Conservation (phyloP, 176 grass and related monocot genomes). For the Lolium multiflorum region DNA sequence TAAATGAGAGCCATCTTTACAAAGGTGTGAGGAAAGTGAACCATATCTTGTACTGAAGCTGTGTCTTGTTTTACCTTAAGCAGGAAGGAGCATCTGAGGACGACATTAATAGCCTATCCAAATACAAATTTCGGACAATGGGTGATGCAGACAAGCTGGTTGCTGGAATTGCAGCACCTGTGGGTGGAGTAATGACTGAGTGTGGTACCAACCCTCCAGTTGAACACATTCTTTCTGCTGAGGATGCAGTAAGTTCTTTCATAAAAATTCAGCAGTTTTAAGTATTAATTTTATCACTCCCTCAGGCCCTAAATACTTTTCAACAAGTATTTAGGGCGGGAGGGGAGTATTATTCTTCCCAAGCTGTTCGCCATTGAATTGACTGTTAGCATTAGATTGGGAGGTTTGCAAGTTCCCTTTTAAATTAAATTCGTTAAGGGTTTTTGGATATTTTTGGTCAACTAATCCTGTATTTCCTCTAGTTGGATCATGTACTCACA, state of each 20-base stretch:
- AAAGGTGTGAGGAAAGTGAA: slow-evolving; percentile 9
- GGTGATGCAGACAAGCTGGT: slow-evolving; percentile 74
- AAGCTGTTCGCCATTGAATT: slow-evolving; percentile 4
- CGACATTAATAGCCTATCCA: slow-evolving; percentile 77
- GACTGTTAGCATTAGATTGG: not conserved
- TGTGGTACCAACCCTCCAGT: slow-evolving; percentile 73
- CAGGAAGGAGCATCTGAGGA: slow-evolving; percentile 97
- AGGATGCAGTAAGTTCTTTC: slow-evolving; percentile 81
- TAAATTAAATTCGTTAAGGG: not conserved
- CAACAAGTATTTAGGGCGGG: too few relatives aligned
- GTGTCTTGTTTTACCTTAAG: slow-evolving; percentile 39
- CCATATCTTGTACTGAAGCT: not conserved
- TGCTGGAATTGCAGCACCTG: slow-evolving; percentile 63
- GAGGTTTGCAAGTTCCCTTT: not conserved
- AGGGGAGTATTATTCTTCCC: slow-evolving; percentile 5
- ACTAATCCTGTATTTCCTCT: not conserved
- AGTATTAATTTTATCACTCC: not conserved
- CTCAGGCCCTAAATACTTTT: too few relatives aligned
- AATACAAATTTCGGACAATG: slow-evolving; percentile 78
- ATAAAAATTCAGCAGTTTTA: not conserved
- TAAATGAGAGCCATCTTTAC: not conserved
- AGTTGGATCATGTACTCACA: not conserved
- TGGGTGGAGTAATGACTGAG: slow-evolving; percentile 80
- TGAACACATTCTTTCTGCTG: slow-evolving; percentile 79
- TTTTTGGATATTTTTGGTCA: slow-evolving; percentile 21